Evolutionary conservation across 192 early-diverging fungal species (phyloP).

Genomic region (Coemansia sp.): DNA sequence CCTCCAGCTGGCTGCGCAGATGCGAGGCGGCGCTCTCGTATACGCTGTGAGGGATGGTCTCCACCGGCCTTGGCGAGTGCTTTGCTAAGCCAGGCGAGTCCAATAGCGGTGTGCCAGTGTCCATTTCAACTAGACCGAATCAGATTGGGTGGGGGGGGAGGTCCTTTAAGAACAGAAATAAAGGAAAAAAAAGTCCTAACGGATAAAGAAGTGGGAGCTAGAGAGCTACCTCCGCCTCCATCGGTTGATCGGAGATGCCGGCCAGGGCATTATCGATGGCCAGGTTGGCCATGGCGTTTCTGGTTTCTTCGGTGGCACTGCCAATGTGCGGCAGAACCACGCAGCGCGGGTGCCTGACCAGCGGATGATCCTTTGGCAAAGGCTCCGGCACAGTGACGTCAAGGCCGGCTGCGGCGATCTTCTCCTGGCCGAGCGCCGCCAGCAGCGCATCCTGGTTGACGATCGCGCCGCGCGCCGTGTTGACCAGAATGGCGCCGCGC

Average conservation of each 20-base stretch:
- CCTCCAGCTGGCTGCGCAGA: constrained; percentile 38
- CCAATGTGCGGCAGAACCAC: constrained; percentile 82
- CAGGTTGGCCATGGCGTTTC: constrained; percentile 72
- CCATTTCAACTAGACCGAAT: too few relatives aligned
- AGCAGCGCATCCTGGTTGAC: constrained; percentile 70
- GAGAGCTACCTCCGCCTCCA: neutral
- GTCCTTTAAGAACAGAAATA: neutral
- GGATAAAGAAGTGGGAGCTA: neutral
- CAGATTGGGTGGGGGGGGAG: neutral
- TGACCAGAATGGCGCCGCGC: constrained; percentile 61
- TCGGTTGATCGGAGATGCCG: constrained; percentile 49
- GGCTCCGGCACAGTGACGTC: constrained; percentile 89
- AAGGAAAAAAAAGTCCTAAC: neutral
- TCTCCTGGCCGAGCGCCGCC: constrained; percentile 53
- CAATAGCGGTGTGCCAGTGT: too few relatives aligned
- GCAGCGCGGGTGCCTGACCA: constrained; percentile 57
- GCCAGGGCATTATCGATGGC: constrained; percentile 67
- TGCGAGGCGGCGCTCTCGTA: constrained; percentile 50
- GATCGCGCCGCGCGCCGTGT: constrained; percentile 73
- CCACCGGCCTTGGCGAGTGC: constrained; percentile 26
- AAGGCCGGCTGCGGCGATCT: constrained; percentile 66
- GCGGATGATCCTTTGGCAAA: constrained; percentile 54
- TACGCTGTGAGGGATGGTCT: constrained; percentile 43
- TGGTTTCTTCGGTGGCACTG: constrained; percentile 74
- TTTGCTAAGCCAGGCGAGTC: too few relatives aligned